These are phyloP conservation scores for Penicillium sp. DNA, from an alignment of 2,329 filamentous ascomycete genomes.

Conservation along the genomic window DNA sequence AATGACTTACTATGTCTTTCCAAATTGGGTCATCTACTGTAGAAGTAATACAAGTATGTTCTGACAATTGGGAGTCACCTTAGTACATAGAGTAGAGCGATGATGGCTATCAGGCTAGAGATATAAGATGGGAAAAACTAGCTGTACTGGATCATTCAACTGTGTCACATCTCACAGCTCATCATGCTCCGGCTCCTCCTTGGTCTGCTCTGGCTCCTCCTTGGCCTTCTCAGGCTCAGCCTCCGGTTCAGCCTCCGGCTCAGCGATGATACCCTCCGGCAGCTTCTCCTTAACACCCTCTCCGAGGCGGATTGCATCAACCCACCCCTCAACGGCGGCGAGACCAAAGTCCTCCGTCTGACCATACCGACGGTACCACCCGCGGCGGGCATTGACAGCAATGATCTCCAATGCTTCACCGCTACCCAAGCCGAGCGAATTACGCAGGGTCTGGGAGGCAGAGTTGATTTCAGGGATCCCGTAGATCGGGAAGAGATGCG, in stretches of 20 bases:
- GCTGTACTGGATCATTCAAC: neutral
- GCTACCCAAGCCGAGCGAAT: slow-evolving; percentile 65
- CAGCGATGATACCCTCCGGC: slow-evolving; percentile 64
- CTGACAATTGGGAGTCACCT: neutral
- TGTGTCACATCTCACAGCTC: slow-evolving; percentile 45
- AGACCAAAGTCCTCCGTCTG: slow-evolving; percentile 57
- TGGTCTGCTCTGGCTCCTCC: slow-evolving; percentile 39
- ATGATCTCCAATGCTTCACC: slow-evolving; percentile 70
- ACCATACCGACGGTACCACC: slow-evolving; percentile 82
- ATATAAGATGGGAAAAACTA: neutral
- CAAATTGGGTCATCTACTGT: neutral
- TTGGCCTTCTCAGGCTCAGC: slow-evolving; percentile 29
- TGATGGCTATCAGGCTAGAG: neutral
- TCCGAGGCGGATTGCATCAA: slow-evolving; percentile 88
- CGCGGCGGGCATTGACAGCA: slow-evolving; percentile 81
- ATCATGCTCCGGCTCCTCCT: slow-evolving; percentile 51
- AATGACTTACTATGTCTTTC: slow-evolving; percentile 19
- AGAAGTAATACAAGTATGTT: neutral
- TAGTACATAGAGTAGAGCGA: slow-evolving; percentile 3
- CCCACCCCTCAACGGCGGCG: slow-evolving; percentile 77
- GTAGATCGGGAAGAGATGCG: slow-evolving; percentile 82
- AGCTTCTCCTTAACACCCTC: slow-evolving; percentile 81
- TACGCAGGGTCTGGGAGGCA: slow-evolving; percentile 61
- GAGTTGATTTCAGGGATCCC: slow-evolving; percentile 69
- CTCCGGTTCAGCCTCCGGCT: slow-evolving; percentile 31